Percentiles rank a stretch among this genome's conserved stretches.
Conservation (phyloP, 2,329 filamentous ascomycete genomes). For the Dactylonectria estremocensis region DNA sequence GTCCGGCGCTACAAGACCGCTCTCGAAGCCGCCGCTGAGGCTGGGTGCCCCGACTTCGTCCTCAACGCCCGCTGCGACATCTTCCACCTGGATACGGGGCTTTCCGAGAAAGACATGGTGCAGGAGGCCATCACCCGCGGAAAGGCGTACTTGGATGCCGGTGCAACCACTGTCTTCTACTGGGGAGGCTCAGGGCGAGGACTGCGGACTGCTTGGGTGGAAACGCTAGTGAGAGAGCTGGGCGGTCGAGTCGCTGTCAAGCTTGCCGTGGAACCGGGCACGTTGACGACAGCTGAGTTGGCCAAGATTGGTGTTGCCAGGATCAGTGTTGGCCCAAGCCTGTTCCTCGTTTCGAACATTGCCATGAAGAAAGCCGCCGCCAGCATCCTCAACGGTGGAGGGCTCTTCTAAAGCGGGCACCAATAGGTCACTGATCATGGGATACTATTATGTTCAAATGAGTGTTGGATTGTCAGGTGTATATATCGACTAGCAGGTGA, state of each 20-base stretch:
- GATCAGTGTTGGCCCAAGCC: slow-evolving; percentile 67
- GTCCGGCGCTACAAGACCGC: slow-evolving; percentile 61
- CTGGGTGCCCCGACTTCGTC: slow-evolving; percentile 69
- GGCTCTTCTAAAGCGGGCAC: slow-evolving; percentile 17
- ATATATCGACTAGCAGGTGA: too few relatives aligned
- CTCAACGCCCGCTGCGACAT: slow-evolving; percentile 73
- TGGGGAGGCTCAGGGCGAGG: slow-evolving; percentile 67
- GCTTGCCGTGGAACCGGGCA: slow-evolving; percentile 54
- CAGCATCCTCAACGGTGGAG: slow-evolving; percentile 50
- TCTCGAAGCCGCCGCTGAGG: slow-evolving; percentile 59
- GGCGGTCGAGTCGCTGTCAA: slow-evolving; percentile 66
- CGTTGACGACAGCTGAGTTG: slow-evolving; percentile 61
- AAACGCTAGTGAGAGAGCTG: slow-evolving; percentile 63
- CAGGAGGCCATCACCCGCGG: slow-evolving; percentile 68
- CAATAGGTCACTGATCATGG: neutral
- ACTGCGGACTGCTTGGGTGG: slow-evolving; percentile 62
- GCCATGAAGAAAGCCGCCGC: slow-evolving; percentile 54
- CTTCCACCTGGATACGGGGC: slow-evolving; percentile 53
- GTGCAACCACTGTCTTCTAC: slow-evolving; percentile 73
- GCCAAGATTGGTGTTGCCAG: slow-evolving; percentile 67
- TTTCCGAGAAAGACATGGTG: slow-evolving; percentile 55
- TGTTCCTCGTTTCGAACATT: slow-evolving; percentile 60
- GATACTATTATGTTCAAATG: neutral
- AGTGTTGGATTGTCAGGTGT: too few relatives aligned
- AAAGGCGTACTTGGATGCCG: slow-evolving; percentile 70